These are phyloP conservation scores for Lachnellula hyalina DNA, from an alignment of 2,329 filamentous ascomycete species.

Conservation along the genomic window DNA sequence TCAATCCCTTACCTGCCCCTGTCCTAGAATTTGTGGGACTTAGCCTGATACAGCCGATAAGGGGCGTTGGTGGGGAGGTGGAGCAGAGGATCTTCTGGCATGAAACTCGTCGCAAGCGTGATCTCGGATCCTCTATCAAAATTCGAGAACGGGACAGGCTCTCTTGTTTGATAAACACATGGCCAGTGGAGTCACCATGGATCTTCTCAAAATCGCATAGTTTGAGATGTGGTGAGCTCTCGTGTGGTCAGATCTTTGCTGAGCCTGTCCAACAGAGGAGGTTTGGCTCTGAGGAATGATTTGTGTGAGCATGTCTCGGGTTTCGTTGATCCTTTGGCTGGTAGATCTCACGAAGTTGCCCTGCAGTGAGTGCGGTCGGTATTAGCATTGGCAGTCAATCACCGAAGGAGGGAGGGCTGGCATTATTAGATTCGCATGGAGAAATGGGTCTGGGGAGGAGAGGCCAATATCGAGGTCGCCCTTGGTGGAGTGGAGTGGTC, in stretches of 20 bases:
- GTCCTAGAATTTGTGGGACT: neutral
- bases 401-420: neutral
- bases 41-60: slow-evolving; percentile 5
- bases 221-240: neutral
- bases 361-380: neutral
- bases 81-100: neutral
- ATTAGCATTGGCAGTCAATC: neutral
- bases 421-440: neutral
- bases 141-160: neutral
- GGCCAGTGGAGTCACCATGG: neutral
- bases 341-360: neutral
- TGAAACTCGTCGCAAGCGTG: slow-evolving; percentile 14
- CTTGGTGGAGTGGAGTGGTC: neutral
- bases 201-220: neutral
- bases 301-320: slow-evolving; percentile 1
- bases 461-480: neutral
- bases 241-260: neutral
- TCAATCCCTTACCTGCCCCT: slow-evolving; percentile 7
- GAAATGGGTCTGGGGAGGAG: neutral
- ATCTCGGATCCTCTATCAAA: neutral
- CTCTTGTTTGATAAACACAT: neutral
- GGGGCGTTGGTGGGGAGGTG: neutral
- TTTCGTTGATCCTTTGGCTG: neutral
- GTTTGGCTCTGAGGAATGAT: neutral
- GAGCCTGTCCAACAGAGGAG: neutral